These are phyloP conservation scores for Gamsiella multidivaricata DNA, from an alignment of 192 early-diverging fungal genomes.

Conservation along the genomic window DNA sequence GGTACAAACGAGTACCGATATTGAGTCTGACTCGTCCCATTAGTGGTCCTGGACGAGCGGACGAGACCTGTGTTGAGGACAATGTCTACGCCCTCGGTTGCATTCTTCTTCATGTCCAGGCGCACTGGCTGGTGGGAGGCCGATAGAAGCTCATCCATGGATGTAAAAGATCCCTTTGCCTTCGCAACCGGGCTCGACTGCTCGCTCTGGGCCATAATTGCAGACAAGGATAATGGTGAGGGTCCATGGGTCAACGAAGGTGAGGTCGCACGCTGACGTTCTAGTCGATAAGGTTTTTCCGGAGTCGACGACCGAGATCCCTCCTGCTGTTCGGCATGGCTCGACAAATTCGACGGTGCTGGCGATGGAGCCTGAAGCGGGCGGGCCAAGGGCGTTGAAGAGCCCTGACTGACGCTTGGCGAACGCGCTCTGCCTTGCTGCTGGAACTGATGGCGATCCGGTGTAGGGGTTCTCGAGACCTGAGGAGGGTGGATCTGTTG, in stretches of 20 bases:
- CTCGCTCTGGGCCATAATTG: slow-evolving; percentile 20
- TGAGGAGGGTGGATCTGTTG: slow-evolving; percentile 34
- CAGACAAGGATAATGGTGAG: slow-evolving; percentile 42
- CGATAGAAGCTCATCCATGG: slow-evolving; percentile 3
- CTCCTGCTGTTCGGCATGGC: slow-evolving; percentile 36
- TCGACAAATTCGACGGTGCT: slow-evolving; percentile 43
- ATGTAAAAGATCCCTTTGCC: neutral
- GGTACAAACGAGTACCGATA: slow-evolving; percentile 55
- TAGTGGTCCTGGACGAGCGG: slow-evolving; percentile 28
- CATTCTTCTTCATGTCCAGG: slow-evolving; percentile 41
- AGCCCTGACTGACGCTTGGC: slow-evolving; percentile 28
- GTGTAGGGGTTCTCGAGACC: slow-evolving; percentile 48
- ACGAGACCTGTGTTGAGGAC: slow-evolving; percentile 43
- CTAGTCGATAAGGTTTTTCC: slow-evolving; percentile 22
- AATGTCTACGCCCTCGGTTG: slow-evolving; percentile 53
- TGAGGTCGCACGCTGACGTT: slow-evolving; percentile 40
- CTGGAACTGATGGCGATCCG: slow-evolving; percentile 25
- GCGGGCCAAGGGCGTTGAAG: slow-evolving; percentile 18
- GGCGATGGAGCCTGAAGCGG: slow-evolving; percentile 43
- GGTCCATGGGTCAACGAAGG: slow-evolving; percentile 49
- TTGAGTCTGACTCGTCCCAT: slow-evolving; percentile 7
- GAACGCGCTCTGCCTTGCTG: slow-evolving; percentile 18
- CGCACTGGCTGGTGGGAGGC: neutral
- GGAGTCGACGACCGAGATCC: slow-evolving; percentile 44
- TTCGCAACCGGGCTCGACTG: neutral